Conservation (phyloP, 768 basidiomycete species). For the Zangia roseola region DNA sequence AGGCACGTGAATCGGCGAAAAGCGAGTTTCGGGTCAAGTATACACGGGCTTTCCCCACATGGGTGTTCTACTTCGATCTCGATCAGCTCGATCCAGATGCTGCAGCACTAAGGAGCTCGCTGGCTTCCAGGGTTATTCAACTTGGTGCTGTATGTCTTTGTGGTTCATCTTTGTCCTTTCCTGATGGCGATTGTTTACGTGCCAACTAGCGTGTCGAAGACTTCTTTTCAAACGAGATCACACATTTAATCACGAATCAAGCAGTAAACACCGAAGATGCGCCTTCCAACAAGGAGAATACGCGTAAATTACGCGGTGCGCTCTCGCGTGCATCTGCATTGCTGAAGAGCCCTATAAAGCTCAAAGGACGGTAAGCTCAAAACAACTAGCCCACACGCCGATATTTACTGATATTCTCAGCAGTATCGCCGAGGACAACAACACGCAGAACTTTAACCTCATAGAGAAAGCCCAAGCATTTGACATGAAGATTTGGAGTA, state of each 20-base stretch:
- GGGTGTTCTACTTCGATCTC: slow-evolving; percentile 85
- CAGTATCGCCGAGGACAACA: slow-evolving; percentile 33
- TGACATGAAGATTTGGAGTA: slow-evolving; percentile 86
- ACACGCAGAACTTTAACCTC: slow-evolving; percentile 43
- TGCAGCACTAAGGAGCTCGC: slow-evolving; percentile 35
- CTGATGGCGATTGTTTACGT: slow-evolving; percentile 2
- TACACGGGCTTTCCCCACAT: slow-evolving; percentile 77
- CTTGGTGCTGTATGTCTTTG: slow-evolving; percentile 73
- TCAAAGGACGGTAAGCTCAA: slow-evolving; percentile 51
- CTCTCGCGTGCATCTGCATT: slow-evolving; percentile 23
- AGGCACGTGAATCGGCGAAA: slow-evolving; percentile 55
- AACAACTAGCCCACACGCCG: not conserved
- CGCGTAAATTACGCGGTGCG: slow-evolving; percentile 32
- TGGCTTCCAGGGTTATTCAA: slow-evolving; percentile 57
- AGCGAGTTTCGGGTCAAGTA: slow-evolving; percentile 84
- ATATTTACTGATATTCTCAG: slow-evolving; percentile 1
- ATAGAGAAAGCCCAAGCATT: slow-evolving; percentile 65
- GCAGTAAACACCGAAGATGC: slow-evolving; percentile 35
- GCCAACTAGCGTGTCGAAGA: slow-evolving; percentile 68
- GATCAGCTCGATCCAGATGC: slow-evolving; percentile 41
- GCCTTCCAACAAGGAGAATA: slow-evolving; percentile 66
- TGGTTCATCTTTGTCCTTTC: not conserved
- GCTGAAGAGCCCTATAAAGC: slow-evolving; percentile 67
- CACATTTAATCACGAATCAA: slow-evolving; percentile 81
- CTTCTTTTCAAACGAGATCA: slow-evolving; percentile 85